These are phyloP conservation scores for Suillus plorans DNA, from an alignment of 768 basidiomycete genomes.

Conservation along the genomic window DNA sequence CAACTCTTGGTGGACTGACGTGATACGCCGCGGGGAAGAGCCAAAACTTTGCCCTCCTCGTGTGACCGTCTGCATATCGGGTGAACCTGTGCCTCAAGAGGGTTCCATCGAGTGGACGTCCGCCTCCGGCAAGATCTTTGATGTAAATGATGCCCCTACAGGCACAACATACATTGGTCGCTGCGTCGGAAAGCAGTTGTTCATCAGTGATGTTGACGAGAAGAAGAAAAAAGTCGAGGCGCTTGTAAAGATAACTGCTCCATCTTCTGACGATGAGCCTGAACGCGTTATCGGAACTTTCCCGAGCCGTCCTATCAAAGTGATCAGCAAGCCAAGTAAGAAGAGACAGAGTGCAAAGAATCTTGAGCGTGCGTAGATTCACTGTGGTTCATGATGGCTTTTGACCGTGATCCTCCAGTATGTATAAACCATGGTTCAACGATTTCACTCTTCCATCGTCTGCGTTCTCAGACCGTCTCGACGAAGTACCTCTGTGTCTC, in stretches of 20 bases:
- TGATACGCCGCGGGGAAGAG: slow-evolving; percentile 70
- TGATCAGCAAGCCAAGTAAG: slow-evolving; percentile 98
- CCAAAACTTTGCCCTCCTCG: slow-evolving; percentile 74
- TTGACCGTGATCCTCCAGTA: slow-evolving; percentile 46
- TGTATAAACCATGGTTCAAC: slow-evolving; percentile 96
- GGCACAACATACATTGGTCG: slow-evolving; percentile 90
- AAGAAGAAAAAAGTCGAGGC: slow-evolving; percentile 96
- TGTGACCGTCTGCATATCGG: slow-evolving; percentile 89
- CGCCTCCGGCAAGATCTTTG: slow-evolving; percentile 80
- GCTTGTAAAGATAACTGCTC: slow-evolving; percentile 83
- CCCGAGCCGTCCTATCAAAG: slow-evolving; percentile 93
- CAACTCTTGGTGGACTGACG: slow-evolving; percentile 92
- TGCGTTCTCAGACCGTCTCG: slow-evolving; percentile 92
- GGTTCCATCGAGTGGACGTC: slow-evolving; percentile 87
- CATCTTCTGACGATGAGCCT: slow-evolving; percentile 74
- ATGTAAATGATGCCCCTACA: slow-evolving; percentile 73
- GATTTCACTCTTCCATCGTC: slow-evolving; percentile 92
- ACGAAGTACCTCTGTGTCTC: slow-evolving; percentile 96
- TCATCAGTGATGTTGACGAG: slow-evolving; percentile 93
- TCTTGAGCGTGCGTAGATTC: slow-evolving; percentile 70
- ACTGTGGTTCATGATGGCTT: slow-evolving; percentile 13
- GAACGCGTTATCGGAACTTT: slow-evolving; percentile 87
- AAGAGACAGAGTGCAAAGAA: slow-evolving; percentile 94
- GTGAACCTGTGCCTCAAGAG: slow-evolving; percentile 84
- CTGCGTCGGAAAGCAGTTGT: slow-evolving; percentile 91